Evolutionary conservation across 1,139 yeast genomes (phyloP), one percentile per base, ranked within the genome.

Genomic region (Hanseniaspora sp.): DNA sequence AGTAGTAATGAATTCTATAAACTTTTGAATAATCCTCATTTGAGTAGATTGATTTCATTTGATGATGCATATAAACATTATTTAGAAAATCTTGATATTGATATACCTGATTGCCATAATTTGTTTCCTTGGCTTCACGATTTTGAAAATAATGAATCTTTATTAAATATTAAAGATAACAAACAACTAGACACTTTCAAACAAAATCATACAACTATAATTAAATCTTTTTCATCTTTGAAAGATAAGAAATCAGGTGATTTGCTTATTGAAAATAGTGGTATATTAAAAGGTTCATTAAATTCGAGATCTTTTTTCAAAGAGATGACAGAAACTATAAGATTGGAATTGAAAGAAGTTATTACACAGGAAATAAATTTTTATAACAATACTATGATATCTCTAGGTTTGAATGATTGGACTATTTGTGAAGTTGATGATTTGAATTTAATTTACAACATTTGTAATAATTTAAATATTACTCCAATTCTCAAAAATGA

Each of bases 381-480:
- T 41, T 40, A 56, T 57, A 51, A 48, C 54, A 48, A 47, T 58
- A 66, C 64, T 37, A 29, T 65, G 30, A 59, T 78, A 29, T 12
- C 35, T 62, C 69, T 51, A 59, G 49, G 48, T 18, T 38, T 53
- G 23, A 52, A 67, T 8, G 86, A 80, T 62, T 74, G 79, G 61
- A 64, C 69, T 13, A 46, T 52, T 13, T 18, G 40, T 46, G 34
- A n/a, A 3, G 49, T 28, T 9, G 13, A 79, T 83, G 3, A 80
- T 85, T 7, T 71, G 84, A 51, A 74, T 95, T 58, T 85, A 85
- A 64, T 86, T 84, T 65, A 84, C 82, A 60, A 80, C 82, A 56
- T 95, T 86, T 67, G 86, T 79, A 8, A 75, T 85, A 28, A 86
- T 84, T 63, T 70, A 80, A 63, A 82, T 87, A 8, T 72, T 76